Conservation (phyloP, 2,329 filamentous ascomycete genomes). For the Sphaceloma murrayae region DNA sequence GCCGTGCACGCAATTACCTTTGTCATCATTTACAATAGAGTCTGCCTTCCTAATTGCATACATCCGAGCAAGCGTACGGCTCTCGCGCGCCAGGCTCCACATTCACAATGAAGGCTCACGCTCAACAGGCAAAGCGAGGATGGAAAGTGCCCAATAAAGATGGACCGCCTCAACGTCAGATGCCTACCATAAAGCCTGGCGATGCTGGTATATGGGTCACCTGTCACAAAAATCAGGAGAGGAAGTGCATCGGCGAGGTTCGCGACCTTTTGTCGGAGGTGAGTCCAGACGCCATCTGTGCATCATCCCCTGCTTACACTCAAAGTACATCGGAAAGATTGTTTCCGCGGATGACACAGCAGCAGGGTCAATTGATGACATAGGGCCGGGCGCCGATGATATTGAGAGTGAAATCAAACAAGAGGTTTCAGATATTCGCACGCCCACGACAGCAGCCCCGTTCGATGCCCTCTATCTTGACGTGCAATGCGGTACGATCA, state of each 20-base stretch:
- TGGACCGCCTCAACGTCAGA: slow-evolving; percentile 4
- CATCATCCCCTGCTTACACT: too few species aligned
- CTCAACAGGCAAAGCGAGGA: slow-evolving; percentile 11
- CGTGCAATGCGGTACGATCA: slow-evolving; percentile 44
- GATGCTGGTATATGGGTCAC: slow-evolving; percentile 71
- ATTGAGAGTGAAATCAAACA: slow-evolving; percentile 64
- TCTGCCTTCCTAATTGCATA: too few species aligned
- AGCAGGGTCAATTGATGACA: too few species aligned
- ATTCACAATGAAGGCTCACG: slow-evolving; percentile 1
- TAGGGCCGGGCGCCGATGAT: too few species aligned
- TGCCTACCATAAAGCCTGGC: slow-evolving; percentile 48
- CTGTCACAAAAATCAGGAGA: slow-evolving; percentile 62
- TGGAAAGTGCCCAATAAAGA: slow-evolving; percentile 15
- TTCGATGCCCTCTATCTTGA: slow-evolving; percentile 47
- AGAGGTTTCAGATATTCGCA: slow-evolving; percentile 58
- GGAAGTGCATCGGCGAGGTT: slow-evolving; percentile 59
- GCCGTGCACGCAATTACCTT: not conserved
- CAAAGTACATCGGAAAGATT: slow-evolving; percentile 12
- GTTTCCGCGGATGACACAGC: too few species aligned
- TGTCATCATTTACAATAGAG: too few species aligned
- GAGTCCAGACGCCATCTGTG: not conserved
- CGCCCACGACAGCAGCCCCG: slow-evolving; percentile 38
- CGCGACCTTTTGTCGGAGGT: slow-evolving; percentile 51
- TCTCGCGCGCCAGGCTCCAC: not conserved
- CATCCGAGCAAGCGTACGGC: too few species aligned